phyloP scores from a whole-genome alignment of 305 asterid genomes.

The Galium porrigens region DNA sequence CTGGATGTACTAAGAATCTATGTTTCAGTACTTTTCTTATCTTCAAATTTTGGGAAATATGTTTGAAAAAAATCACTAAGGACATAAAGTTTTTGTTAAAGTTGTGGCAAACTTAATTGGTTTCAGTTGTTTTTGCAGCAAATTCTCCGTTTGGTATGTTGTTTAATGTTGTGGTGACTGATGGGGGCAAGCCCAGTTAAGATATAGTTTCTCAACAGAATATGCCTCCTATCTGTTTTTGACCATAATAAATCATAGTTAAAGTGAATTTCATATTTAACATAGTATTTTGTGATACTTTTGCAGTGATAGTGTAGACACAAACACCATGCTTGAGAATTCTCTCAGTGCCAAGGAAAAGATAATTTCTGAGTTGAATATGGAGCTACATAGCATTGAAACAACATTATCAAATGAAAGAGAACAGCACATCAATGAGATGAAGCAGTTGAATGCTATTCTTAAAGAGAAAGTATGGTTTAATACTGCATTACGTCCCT shows the following conservation, averaged over 20 bases:
- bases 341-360: conserved; percentile 83
- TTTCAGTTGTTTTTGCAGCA: conserved; percentile 2
- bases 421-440: conserved; percentile 61
- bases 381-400: conserved; percentile 88
- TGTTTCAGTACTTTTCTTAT: no score
- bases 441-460: conserved; percentile 64
- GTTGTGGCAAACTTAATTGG: not conserved
- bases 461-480: conserved; percentile 66
- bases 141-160: not conserved
- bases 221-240: not conserved
- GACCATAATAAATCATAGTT: not conserved
- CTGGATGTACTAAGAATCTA: no score
- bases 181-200: not conserved
- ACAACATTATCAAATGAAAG: conserved; percentile 69
- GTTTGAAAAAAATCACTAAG: not conserved
- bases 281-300: conserved; percentile 15
- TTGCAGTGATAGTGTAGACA: conserved; percentile 64
- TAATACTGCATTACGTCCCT: not conserved
- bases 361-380: conserved; percentile 76
- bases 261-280: conserved; percentile 8
- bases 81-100: not conserved
- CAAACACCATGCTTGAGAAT: conserved; percentile 66
- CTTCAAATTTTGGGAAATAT: not conserved
- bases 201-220: not conserved
- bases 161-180: not conserved